Evolutionary conservation across 129 eudicot species (phyloP).

Genomic region (Saussurea involucrata): DNA sequence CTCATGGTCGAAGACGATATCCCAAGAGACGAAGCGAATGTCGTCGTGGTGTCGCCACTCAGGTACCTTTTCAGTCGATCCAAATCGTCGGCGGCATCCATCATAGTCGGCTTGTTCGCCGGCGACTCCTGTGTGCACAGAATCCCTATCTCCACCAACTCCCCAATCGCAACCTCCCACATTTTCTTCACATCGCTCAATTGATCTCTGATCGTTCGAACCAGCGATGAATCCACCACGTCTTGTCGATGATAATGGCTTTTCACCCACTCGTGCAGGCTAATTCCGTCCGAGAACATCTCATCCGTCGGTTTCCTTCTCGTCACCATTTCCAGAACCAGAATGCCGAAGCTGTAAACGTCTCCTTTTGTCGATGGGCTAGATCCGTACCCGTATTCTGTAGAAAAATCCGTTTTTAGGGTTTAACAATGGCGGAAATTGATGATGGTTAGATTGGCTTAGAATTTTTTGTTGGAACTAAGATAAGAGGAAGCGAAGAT

Average conservation of each 20-base stretch:
- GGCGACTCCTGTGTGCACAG: conserved; percentile 53
- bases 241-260: conserved; percentile 33
- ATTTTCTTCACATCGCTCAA: conserved; percentile 38
- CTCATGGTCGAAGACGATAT: conserved; percentile 50
- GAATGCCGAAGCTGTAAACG: conserved; percentile 56
- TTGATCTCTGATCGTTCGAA: conserved; percentile 42
- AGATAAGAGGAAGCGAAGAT: too few relatives aligned
- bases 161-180: conserved; percentile 52
- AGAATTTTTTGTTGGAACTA: too few relatives aligned
- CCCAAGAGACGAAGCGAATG: conserved; percentile 67
- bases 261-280: conserved; percentile 49
- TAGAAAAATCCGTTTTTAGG: neutral
- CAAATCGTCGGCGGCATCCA: conserved; percentile 55
- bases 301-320: conserved; percentile 55
- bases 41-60: conserved; percentile 47
- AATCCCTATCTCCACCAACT: conserved; percentile 47
- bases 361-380: conserved; percentile 51
- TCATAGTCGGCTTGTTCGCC: conserved; percentile 51
- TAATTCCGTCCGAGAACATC: conserved; percentile 44
- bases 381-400: conserved; percentile 60
- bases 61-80: conserved; percentile 57
- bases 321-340: conserved; percentile 61
- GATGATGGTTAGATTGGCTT: neutral
- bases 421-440: neutral
- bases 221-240: conserved; percentile 37